phyloP scores from a whole-genome alignment of 306 rosid genomes.

The Quercus wislizeni region DNA sequence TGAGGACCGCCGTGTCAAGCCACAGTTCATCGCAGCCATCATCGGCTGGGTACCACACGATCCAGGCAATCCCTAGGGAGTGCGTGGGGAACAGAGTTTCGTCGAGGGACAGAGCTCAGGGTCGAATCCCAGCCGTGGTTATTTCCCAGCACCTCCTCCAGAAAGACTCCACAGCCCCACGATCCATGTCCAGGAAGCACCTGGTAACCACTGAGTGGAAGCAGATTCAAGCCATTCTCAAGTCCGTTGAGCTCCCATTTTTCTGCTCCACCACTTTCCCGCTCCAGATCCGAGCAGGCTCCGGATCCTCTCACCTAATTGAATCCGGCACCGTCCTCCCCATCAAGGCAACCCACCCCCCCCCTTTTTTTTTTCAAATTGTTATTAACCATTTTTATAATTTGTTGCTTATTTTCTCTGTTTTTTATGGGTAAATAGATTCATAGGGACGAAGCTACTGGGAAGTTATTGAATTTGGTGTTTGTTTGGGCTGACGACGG shows the following conservation, averaged over 20 bases:
- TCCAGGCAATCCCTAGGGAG: constrained; percentile 75
- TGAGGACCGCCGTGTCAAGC: constrained; percentile 23
- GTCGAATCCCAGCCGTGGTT: constrained; percentile 85
- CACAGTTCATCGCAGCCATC: not conserved
- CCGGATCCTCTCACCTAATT: too few species aligned
- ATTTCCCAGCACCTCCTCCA: constrained; percentile 56
- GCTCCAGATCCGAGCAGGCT: too few species aligned
- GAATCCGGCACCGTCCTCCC: constrained; percentile 45
- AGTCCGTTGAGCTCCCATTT: constrained; percentile 24
- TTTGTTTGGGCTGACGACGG: constrained; percentile 97
- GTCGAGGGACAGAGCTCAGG: constrained; percentile 64
- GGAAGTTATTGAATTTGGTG: constrained; percentile 72
- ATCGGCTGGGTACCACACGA: constrained; percentile 59
- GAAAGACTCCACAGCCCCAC: not conserved
- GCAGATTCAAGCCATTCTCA: constrained; percentile 77
- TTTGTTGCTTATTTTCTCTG: not conserved
- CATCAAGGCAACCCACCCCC: constrained; percentile 51
- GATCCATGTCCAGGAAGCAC: constrained; percentile 50
- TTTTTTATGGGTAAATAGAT: constrained; percentile 37
- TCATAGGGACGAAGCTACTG: constrained; percentile 69
- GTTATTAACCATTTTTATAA: not conserved
- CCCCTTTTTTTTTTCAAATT: not conserved
- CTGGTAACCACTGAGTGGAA: constrained; percentile 70
- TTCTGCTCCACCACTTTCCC: too few species aligned
- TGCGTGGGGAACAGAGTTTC: constrained; percentile 55